Evolutionary conservation across 2,329 filamentous ascomycete species (phyloP), one percentile per base, ranked within the genome.

Genomic region (Aspergillus ibericus): DNA sequence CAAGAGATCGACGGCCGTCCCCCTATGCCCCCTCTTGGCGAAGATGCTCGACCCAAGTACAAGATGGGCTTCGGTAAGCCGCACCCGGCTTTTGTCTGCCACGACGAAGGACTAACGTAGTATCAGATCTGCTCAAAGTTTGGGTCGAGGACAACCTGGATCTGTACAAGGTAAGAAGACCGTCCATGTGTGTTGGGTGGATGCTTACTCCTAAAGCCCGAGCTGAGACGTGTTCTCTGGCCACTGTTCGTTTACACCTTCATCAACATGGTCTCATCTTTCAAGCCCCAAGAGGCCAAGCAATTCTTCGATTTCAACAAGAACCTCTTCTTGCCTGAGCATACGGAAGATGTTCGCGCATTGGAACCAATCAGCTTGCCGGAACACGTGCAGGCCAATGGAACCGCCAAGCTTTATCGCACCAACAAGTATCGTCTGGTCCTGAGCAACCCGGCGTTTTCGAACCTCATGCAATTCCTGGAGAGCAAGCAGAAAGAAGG

Each of bases 141-240:
- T 99, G 93, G 89, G 88, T 96, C 48, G 92, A 97, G 65, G 92
- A 93, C 66, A 93, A 91, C 59, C 82, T 99, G 22, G 93, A 98
- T 64, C 84, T 98, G 27, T 98, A 98, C 83, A 96, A 96, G 81
- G 90, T 89, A 75, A 67, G 77, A 60, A 36, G 15, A 29, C 22
- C n/a, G 1, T 10, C 5, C 5, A 9, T 25, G 42, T 35, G 15
- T 52, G 27, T 36, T 9, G 29, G 22, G 12, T 27, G 4, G 9
- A 50, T 55, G 49, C 55, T 68, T 18, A 53, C 16, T 57, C 44
- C 29, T 36, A 12, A 62, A 93, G 86, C 92, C 93, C 46, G 95
- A 99, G 77, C 82, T 99, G 3, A 84, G 86, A 59, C 92, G 96
- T 65, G 81, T 98, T 4, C 79, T 96, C 15, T 99, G 95, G 92